phyloP scores from a whole-genome alignment of 2,329 filamentous ascomycete species.

The Didymella lethalis region DNA sequence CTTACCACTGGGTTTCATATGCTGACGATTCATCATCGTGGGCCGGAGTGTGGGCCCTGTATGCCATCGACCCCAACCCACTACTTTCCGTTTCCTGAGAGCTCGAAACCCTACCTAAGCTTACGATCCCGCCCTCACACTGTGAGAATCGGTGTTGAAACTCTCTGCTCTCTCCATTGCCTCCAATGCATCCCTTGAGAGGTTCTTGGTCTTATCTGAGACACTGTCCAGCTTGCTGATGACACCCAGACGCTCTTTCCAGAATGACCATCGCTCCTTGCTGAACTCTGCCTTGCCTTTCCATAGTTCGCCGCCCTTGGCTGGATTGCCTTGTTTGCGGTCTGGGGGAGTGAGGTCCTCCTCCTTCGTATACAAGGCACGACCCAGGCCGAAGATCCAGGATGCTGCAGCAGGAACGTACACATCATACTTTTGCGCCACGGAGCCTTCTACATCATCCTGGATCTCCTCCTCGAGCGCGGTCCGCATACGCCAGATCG shows the following conservation, averaged over 20 bases:
- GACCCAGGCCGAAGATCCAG: conserved; percentile 39
- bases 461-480: conserved; percentile 36
- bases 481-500: conserved; percentile 41
- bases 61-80: background rate
- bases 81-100: background rate
- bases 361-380: conserved; percentile 33
- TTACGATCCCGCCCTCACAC: conserved; percentile 2
- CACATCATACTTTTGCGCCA: conserved; percentile 36
- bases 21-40: background rate
- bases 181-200: conserved; percentile 37
- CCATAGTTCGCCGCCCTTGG: conserved; percentile 40
- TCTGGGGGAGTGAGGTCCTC: conserved; percentile 41
- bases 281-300: conserved; percentile 41
- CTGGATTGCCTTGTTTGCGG: conserved; percentile 41
- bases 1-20: background rate
- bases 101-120: background rate
- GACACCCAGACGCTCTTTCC: conserved; percentile 43
- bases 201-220: conserved; percentile 31
- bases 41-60: background rate
- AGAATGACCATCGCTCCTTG: conserved; percentile 44
- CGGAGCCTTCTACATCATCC: conserved; percentile 30
- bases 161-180: conserved; percentile 43
- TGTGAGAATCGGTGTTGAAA: conserved; percentile 11
- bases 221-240: conserved; percentile 33
- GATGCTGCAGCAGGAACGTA: conserved; percentile 41